Evolutionary conservation across 208 protist species (phyloP).

Genomic region (Crithidia acanthocephali): DNA sequence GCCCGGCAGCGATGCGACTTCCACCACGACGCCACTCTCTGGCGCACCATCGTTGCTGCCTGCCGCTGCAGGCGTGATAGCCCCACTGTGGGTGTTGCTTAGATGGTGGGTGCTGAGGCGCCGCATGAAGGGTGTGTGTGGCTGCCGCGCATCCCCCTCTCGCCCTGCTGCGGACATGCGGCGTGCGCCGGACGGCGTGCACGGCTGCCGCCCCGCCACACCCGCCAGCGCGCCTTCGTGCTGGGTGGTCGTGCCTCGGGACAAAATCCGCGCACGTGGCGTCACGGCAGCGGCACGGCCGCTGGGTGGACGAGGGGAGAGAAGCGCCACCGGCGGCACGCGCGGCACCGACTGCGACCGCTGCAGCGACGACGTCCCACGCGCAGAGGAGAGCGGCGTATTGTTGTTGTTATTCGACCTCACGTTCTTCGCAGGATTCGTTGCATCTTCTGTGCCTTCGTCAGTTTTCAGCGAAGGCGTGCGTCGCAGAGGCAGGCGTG

Average conservation of each 20-base stretch:
- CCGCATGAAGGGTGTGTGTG: neutral
- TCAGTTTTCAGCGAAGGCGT: neutral
- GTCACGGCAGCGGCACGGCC: neutral
- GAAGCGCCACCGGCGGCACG: neutral
- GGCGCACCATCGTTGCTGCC: neutral
- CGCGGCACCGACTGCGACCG: constrained; percentile 15
- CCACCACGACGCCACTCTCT: neutral
- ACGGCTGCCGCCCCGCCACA: neutral
- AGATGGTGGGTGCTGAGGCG: neutral
- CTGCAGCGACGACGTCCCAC: constrained; percentile 6
- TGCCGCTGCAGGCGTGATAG: neutral
- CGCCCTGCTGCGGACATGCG: neutral
- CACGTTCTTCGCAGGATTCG: neutral
- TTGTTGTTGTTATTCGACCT: neutral
- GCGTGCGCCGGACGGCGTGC: neutral
- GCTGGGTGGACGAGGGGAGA: constrained; percentile 15
- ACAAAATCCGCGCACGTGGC: constrained; percentile 7
- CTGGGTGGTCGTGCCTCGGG: neutral
- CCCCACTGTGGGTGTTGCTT: too few species aligned
- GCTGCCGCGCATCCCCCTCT: neutral
- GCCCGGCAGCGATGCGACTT: too few species aligned
- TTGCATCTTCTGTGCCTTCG: neutral
- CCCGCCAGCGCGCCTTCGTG: neutral
- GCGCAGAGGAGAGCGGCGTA: neutral
- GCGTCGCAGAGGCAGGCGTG: constrained; percentile 1